These are phyloP conservation scores for Leccinum variicolor DNA, from an alignment of 768 basidiomycete genomes.

Conservation along the genomic window DNA sequence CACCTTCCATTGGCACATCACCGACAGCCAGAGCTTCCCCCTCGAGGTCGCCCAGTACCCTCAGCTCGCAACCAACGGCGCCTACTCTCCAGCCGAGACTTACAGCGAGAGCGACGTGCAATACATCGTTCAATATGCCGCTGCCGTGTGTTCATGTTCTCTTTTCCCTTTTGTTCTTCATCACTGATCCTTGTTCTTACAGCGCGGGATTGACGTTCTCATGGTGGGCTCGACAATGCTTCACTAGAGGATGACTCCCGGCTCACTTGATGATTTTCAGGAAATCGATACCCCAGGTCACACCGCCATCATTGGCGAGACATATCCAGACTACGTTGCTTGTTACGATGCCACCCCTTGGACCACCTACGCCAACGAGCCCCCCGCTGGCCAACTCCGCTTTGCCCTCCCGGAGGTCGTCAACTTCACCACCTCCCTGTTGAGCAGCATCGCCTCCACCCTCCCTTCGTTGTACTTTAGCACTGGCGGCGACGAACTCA, in stretches of 20 bases:
- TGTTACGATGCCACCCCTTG: constrained; percentile 59
- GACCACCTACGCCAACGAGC: constrained; percentile 62
- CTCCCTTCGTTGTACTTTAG: constrained; percentile 63
- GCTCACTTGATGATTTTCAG: constrained; percentile 27
- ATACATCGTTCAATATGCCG: constrained; percentile 65
- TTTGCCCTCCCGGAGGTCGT: constrained; percentile 59
- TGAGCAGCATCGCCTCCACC: constrained; percentile 49
- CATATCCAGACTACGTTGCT: constrained; percentile 74
- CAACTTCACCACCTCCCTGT: constrained; percentile 54
- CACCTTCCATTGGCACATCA: constrained; percentile 82
- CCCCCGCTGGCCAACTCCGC: constrained; percentile 81
- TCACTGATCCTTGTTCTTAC: constrained; percentile 2
- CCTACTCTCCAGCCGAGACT: constrained; percentile 54
- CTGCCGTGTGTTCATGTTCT: constrained; percentile 46
- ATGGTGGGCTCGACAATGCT: constrained; percentile 30
- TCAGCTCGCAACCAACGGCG: constrained; percentile 58
- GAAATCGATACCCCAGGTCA: constrained; percentile 88
- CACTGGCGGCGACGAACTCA: constrained; percentile 84
- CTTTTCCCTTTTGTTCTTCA: not conserved
- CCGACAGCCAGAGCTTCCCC: constrained; percentile 81
- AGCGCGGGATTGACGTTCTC: constrained; percentile 74
- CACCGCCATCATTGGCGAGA: constrained; percentile 57
- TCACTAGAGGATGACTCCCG: not conserved
- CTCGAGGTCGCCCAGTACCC: constrained; percentile 59
- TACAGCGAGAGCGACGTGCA: constrained; percentile 58